Evolutionary conservation across 495 filamentous ascomycete genomes (phyloP).

Genomic region (Aspergillus sclerotioniger): DNA sequence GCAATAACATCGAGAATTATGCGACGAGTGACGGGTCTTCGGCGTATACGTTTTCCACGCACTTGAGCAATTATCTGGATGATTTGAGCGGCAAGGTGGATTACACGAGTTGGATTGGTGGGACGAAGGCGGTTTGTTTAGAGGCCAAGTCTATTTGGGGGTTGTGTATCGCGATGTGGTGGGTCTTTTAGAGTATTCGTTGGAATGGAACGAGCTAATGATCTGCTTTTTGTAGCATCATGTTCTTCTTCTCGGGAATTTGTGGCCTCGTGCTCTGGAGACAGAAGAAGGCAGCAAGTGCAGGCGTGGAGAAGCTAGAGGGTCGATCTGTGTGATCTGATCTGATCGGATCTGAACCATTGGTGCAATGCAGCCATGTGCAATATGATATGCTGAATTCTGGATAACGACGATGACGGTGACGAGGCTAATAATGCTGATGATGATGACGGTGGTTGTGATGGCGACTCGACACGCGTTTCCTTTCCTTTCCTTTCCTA

Average conservation of each 20-base stretch:
- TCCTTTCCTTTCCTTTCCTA: neutral
- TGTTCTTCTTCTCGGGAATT: slow-evolving; percentile 66
- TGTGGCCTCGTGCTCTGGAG: slow-evolving; percentile 60
- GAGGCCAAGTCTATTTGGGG: slow-evolving; percentile 92
- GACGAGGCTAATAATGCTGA: neutral
- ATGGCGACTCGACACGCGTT: neutral
- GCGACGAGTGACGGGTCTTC: slow-evolving; percentile 33
- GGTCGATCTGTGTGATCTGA: neutral
- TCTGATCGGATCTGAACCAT: neutral
- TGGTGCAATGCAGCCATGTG: neutral
- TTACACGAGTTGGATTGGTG: slow-evolving; percentile 61
- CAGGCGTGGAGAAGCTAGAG: slow-evolving; percentile 22
- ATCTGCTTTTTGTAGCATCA: slow-evolving; percentile 45
- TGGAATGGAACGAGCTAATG: neutral
- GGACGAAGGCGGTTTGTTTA: slow-evolving; percentile 69
- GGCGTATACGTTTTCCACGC: slow-evolving; percentile 44
- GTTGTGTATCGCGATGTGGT: slow-evolving; percentile 77
- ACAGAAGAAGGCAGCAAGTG: slow-evolving; percentile 41
- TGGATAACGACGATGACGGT: neutral
- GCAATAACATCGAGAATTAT: slow-evolving; percentile 54
- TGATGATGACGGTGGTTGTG: neutral
- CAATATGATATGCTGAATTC: neutral
- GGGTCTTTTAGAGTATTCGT: slow-evolving; percentile 20
- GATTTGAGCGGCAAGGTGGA: slow-evolving; percentile 45
- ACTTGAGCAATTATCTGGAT: slow-evolving; percentile 39